Percentiles rank a stretch among this genome's conserved stretches.
These are phyloP conservation scores for Pythium aquatile DNA, from an alignment of 352 stramenopile genomes.

Conservation along the genomic window DNA sequence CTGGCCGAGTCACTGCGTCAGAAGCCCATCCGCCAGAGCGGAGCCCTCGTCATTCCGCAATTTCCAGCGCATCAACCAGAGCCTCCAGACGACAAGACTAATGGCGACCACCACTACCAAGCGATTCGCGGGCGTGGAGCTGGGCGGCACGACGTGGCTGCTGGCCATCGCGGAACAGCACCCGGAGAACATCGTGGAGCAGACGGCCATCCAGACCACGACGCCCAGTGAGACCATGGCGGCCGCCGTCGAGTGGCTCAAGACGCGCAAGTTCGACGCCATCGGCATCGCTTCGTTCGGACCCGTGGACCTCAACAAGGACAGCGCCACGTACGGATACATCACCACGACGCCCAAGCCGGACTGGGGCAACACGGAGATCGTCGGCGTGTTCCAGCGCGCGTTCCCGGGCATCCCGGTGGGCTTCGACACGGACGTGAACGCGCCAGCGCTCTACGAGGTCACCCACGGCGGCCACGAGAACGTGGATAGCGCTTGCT, in stretches of 20 bases:
- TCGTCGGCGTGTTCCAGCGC: constrained; percentile 71
- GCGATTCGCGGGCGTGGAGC: constrained; percentile 66
- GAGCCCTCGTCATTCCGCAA: not conserved
- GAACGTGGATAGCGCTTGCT: constrained; percentile 79
- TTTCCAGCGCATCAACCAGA: not conserved
- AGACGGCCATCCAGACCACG: constrained; percentile 82
- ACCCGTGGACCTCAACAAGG: constrained; percentile 85
- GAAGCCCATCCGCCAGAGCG: too few relatives aligned
- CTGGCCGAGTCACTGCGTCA: too few relatives aligned
- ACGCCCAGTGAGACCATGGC: constrained; percentile 84
- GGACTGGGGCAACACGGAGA: constrained; percentile 87
- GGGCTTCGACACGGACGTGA: constrained; percentile 97
- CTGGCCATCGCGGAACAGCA: constrained; percentile 89
- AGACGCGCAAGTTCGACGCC: constrained; percentile 72
- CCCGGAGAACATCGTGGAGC: constrained; percentile 87
- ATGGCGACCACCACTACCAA: constrained; percentile 1
- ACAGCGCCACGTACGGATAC: constrained; percentile 89
- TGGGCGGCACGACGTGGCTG: constrained; percentile 95
- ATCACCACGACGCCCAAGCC: constrained; percentile 95
- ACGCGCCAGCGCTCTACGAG: constrained; percentile 95
- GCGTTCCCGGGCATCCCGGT: constrained; percentile 75
- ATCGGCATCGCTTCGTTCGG: constrained; percentile 95
- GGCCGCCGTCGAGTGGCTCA: constrained; percentile 78
- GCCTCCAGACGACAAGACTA: not conserved
- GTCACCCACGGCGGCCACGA: constrained; percentile 81